phyloP scores from a whole-genome alignment of 1,284 basidiomycete genomes.

The Trichosporon coremiiforme region DNA sequence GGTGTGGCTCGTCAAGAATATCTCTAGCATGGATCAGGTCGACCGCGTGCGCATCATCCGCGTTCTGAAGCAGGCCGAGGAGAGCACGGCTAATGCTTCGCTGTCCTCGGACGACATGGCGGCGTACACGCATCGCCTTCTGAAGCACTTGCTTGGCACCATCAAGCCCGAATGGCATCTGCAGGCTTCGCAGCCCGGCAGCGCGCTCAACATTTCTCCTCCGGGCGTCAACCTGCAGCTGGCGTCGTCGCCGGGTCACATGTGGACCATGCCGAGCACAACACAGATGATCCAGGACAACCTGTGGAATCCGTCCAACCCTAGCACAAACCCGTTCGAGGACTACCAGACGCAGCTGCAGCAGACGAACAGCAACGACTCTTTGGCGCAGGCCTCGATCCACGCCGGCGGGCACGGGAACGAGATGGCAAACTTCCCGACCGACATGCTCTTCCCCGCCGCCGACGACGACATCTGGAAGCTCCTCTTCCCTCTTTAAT shows the following conservation, averaged over 20 bases:
- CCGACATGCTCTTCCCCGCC: slow-evolving; percentile 36
- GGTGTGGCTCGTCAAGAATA: slow-evolving; percentile 43
- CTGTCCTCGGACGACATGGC: slow-evolving; percentile 38
- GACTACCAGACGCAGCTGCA: slow-evolving; percentile 17
- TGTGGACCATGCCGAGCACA: slow-evolving; percentile 33
- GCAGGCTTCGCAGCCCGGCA: not conserved
- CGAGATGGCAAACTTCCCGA: slow-evolving; percentile 7
- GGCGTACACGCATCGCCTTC: slow-evolving; percentile 39
- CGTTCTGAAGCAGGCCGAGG: slow-evolving; percentile 29
- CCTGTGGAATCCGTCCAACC: slow-evolving; percentile 32
- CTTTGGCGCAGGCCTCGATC: not conserved
- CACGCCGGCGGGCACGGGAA: not conserved
- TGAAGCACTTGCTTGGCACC: slow-evolving; percentile 36
- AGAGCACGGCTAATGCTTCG: slow-evolving; percentile 32
- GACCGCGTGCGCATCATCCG: slow-evolving; percentile 35
- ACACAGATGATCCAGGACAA: slow-evolving; percentile 39
- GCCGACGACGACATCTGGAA: slow-evolving; percentile 44
- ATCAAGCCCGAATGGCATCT: slow-evolving; percentile 27
- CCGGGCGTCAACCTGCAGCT: slow-evolving; percentile 8
- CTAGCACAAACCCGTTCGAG: slow-evolving; percentile 20
- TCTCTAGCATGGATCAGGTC: slow-evolving; percentile 34
- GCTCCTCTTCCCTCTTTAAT: slow-evolving; percentile 33
- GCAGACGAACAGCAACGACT: not conserved
- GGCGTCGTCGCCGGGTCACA: slow-evolving; percentile 13
- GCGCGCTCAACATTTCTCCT: not conserved